Evolutionary conservation across 2,329 filamentous ascomycete species (phyloP).

Genomic region (Epichloe aotearoae): DNA sequence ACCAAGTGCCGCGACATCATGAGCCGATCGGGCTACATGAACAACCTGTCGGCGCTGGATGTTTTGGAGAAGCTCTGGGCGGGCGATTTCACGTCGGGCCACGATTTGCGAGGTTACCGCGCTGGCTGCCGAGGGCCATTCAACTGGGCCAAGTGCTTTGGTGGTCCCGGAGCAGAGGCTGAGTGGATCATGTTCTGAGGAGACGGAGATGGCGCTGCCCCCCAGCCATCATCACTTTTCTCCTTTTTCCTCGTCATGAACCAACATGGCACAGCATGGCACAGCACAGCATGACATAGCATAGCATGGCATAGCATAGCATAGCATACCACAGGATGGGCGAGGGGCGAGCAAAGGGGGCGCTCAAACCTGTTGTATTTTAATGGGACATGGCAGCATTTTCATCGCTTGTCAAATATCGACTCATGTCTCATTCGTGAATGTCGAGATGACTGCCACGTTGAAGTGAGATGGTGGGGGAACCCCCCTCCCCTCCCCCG

Average conservation of each 20-base stretch:
- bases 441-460: no score
- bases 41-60: conserved; percentile 76
- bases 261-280: background rate
- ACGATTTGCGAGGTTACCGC: conserved; percentile 19
- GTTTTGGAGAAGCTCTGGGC: conserved; percentile 77
- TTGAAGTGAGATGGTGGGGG: no score
- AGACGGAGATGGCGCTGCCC: no score
- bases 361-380: background rate
- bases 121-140: conserved; percentile 36
- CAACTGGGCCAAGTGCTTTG: conserved; percentile 45
- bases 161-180: conserved; percentile 41
- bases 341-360: background rate
- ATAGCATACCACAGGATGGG: no score
- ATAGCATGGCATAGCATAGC: background rate
- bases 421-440: no score
- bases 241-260: background rate
- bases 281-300: no score
- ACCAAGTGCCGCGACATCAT: conserved; percentile 76
- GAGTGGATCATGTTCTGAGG: conserved; percentile 53
- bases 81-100: conserved; percentile 31
- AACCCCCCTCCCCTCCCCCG: no score
- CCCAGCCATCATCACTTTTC: no score
- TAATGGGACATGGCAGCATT: background rate
- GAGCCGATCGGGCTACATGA: conserved; percentile 81
- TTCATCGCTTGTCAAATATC: background rate